phyloP scores from a whole-genome alignment of 345 rosid species.

The Rhodomyrtus tomentosa region DNA sequence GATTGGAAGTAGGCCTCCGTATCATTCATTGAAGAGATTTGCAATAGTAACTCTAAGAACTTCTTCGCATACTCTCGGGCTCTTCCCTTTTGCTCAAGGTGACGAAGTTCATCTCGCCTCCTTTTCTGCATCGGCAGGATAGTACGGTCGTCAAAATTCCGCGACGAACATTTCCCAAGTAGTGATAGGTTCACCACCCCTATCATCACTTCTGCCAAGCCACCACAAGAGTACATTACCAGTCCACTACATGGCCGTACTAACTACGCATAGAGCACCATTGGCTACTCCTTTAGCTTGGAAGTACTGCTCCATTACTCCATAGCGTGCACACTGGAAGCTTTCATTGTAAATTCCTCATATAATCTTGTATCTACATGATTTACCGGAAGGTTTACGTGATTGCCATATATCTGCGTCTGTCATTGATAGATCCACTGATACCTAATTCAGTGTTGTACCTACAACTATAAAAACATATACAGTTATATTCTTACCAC shows the following conservation, averaged over 20 bases:
- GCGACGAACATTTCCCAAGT: neutral
- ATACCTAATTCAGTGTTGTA: no score
- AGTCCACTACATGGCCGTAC: neutral
- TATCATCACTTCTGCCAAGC: neutral
- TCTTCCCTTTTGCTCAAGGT: neutral
- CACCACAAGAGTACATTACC: neutral
- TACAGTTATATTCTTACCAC: no score
- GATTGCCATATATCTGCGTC: no score
- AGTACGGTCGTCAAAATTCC: neutral
- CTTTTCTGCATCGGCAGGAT: neutral
- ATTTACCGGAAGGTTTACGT: no score
- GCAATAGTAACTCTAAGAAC: neutral
- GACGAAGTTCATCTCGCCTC: accelerated
- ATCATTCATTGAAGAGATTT: no score
- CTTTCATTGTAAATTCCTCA: no score
- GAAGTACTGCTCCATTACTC: neutral
- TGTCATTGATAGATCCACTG: no score
- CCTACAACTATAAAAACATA: no score
- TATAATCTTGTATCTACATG: no score
- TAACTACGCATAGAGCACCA: neutral
- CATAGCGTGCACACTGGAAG: no score
- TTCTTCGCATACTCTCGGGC: neutral
- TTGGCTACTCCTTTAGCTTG: neutral
- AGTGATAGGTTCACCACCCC: neutral
- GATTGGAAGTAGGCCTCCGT: no score